Evolutionary conservation across 495 filamentous ascomycete species (phyloP).

Genomic region (Trichoderma virens): DNA sequence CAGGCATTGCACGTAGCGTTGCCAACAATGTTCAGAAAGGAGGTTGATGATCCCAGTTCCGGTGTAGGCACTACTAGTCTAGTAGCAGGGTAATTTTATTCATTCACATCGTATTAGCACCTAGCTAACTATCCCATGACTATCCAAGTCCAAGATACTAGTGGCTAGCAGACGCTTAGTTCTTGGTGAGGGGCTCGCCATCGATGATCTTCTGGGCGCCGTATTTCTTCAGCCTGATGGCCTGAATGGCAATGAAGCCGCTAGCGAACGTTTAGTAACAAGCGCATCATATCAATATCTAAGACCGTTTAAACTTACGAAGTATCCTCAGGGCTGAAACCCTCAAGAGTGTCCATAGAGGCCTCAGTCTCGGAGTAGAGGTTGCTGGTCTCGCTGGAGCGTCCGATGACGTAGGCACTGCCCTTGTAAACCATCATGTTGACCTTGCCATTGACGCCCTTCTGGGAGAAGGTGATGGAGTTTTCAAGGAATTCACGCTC

Average conservation of each 20-base stretch:
- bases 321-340: constrained; percentile 59
- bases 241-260: constrained; percentile 75
- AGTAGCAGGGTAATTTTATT: too few relatives aligned
- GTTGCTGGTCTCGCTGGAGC: constrained; percentile 70
- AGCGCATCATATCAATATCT: neutral
- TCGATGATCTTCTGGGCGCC: constrained; percentile 59
- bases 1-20: too few relatives aligned
- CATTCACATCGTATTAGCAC: too few relatives aligned
- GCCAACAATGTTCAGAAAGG: too few relatives aligned
- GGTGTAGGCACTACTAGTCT: too few relatives aligned
- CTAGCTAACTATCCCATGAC: too few relatives aligned
- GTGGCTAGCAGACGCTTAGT: too few relatives aligned
- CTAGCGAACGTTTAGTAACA: constrained; percentile 23
- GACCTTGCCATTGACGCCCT: constrained; percentile 62
- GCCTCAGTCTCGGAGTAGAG: constrained; percentile 75
- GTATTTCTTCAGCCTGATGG: constrained; percentile 88
- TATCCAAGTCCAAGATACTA: neutral
- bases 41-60: too few relatives aligned
- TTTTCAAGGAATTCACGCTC: constrained; percentile 60
- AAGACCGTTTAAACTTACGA: neutral
- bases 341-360: constrained; percentile 81
- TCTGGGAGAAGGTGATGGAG: constrained; percentile 62
- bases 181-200: constrained; percentile 43
- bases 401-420: constrained; percentile 61
- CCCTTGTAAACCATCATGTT: constrained; percentile 73